Percentiles rank a stretch among this genome's conserved stretches.
Conservation (phyloP, 352 stramenopile genomes). For the Phytophthora pinifolia region DNA sequence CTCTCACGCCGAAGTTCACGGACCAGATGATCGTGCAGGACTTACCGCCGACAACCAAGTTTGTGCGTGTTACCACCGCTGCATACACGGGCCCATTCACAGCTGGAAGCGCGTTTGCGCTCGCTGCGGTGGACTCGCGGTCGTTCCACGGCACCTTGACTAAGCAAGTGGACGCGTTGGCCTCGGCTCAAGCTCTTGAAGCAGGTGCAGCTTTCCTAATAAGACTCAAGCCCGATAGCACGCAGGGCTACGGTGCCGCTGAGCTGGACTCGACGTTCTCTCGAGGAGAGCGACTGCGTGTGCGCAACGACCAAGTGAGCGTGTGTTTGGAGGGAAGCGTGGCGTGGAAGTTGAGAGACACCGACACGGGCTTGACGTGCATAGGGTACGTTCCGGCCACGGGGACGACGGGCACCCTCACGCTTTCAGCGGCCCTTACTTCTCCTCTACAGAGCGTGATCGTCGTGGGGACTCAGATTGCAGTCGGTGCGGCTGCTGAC, state of each 20-base stretch:
- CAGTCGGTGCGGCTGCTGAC: conserved; percentile 31
- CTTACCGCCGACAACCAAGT: conserved; percentile 39
- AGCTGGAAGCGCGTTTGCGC: conserved; percentile 59
- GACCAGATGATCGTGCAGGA: conserved; percentile 14
- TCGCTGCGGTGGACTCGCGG: conserved; percentile 46
- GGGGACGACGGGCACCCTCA: conserved; percentile 29
- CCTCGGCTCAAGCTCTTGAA: conserved; percentile 33
- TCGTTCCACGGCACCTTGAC: conserved; percentile 54
- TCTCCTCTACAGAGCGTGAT: conserved; percentile 28
- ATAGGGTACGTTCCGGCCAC: conserved; percentile 27
- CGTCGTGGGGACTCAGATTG: conserved; percentile 38
- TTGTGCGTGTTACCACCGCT: conserved; percentile 66
- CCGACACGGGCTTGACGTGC: conserved; percentile 32
- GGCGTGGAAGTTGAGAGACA: conserved; percentile 45
- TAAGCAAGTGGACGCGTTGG: conserved; percentile 48
- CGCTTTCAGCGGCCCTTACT: conserved; percentile 39
- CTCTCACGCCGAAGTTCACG: conserved; percentile 17
- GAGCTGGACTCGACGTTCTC: conserved; percentile 44
- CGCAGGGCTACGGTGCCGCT: conserved; percentile 36
- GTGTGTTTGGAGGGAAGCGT: conserved; percentile 68
- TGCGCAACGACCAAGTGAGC: conserved; percentile 55
- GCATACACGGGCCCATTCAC: conserved; percentile 71
- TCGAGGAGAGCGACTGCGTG: conserved; percentile 59
- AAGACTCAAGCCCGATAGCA: conserved; percentile 40
- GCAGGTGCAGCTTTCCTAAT: conserved; percentile 48